These are phyloP conservation scores for Sclerotinia trifoliorum DNA, from an alignment of 2,329 filamentous ascomycete genomes.

Conservation along the genomic window DNA sequence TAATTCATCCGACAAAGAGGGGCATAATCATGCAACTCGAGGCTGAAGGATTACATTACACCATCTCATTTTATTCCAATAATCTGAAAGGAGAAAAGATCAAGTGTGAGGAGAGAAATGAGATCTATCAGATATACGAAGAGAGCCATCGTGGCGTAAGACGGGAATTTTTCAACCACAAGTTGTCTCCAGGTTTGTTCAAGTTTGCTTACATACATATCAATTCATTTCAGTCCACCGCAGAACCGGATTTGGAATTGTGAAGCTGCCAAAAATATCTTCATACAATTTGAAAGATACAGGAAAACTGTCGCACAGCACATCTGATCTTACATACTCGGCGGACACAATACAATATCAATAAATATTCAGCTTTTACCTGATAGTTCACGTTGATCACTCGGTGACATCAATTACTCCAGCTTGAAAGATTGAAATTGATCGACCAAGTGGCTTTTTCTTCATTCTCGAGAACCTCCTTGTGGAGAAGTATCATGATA, in stretches of 20 bases:
- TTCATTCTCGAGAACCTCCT: background rate
- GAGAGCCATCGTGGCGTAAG: background rate
- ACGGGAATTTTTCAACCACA: background rate
- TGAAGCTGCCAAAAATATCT: constrained; percentile 10
- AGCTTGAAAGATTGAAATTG: constrained; percentile 5
- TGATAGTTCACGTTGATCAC: background rate
- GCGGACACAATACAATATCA: background rate
- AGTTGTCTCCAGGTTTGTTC: background rate
- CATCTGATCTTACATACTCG: constrained; percentile 14
- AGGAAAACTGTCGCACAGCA: constrained; percentile 5
- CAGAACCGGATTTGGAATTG: background rate
- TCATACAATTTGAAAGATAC: background rate
- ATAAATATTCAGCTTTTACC: constrained; percentile 16
- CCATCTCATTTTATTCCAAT: background rate
- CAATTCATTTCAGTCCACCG: constrained; percentile 1
- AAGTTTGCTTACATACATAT: constrained; percentile 1
- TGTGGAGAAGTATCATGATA: background rate
- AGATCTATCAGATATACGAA: constrained; percentile 15
- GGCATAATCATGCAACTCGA: background rate
- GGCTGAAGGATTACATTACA: constrained; percentile 18
- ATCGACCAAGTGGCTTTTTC: constrained; percentile 17
- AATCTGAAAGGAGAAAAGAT: background rate
- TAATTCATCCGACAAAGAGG: background rate
- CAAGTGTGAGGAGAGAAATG: constrained; percentile 4
- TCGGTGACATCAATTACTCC: constrained; percentile 18